Base-by-base conservation (phyloP, 2,329 filamentous ascomycete genomes). In the Trichoderma guizhouense region DNA sequence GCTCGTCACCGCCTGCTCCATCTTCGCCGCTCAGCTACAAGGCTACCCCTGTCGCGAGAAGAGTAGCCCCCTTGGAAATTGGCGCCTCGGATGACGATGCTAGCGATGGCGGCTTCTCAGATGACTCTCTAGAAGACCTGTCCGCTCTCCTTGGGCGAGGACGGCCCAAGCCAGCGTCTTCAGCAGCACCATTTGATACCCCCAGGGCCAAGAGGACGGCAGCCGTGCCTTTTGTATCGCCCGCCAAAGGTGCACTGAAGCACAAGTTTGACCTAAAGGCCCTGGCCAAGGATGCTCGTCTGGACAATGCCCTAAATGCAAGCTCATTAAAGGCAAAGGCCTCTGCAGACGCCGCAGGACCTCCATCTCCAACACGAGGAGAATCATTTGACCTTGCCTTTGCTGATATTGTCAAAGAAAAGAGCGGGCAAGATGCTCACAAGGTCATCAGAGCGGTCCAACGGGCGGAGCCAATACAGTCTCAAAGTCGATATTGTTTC, bases 31-130 rank as follows among this genome's bases (percentile, higher is more conserved):
- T 73, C n/a, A 72, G 77, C 65, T 61, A 75, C 57, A 77, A 76
- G 65, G 64, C 72, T 21, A 80, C 78, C n/a, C 77, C 79, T 14
- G 28, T 51, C 6, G 53, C 69, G 18, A 73, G 30, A 11, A 72
- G 32, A 18, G 21, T 24, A 21, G 26, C 70, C 14, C 67, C 30
- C 3, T 5, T 55, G 61, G 55, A 91, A 70, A 92, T 95, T 53
- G 86, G 86, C 60, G 90, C 88, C 69, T 94, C 93, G 0, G 93
- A 95, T 76, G 91, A 92, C 11, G 91, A 92, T n/a, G 87, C 87
- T 21, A 86, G 86, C 32, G 86, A 90, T 75, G 87, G 85, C 47
- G 75, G 74, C 47, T 79, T 77, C 21, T 89, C 89, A 21, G 87
- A 89, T 30, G 86, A 86, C 63, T 91, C 91, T 0, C 83, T 91